Base-by-base conservation (phyloP, 768 basidiomycete genomes). In the Mycena filopes region DNA sequence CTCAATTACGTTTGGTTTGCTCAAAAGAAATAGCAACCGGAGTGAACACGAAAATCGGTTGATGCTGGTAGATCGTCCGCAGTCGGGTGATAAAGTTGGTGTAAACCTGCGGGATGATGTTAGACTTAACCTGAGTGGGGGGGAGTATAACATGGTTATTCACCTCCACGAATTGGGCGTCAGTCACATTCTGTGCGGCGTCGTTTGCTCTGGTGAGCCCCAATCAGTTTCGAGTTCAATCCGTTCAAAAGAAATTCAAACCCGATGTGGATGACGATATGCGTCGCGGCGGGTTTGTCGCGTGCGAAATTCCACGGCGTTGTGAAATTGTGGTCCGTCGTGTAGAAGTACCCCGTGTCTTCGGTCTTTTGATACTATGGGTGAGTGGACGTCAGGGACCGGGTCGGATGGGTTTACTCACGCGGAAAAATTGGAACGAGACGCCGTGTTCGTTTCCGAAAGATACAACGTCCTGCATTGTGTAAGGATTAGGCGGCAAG, bases 241-340 rank as follows among this genome's bases (percentile, higher is more conserved):
- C 9, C 6, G 31, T 20, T 16, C 33, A 42, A 28, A 11, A 31
- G 13, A 51, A 15, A 56, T 4, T 16, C 79, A 25, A 66, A 84
- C 82, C 86, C 84, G 53, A 87, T 85, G 68, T 87, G 84, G n/a
- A 87, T 83, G 3, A 88, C 81, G 57, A 87, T 71, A 63, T 87
- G 85, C 2, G 85, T 86, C 7, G 85, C 74, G 0, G 76, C 63
- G 11, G 85, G 84, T 4, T 72, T 68, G 65, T 89, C 86, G 4
- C 79, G 76, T 4, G 72, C 63, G 68, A 89, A 87, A 66, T 87
- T 70, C 86, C 86, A 88, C 4, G 84, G 82, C 1, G 87, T 88
- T 4, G 86, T 88, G 73, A 78, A 87, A 71, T 88, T 87, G 74
- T 88, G 87, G 69, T 87, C 84, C 18, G 78, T 75, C 0, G 82